Evolutionary conservation across 140 eudicot species (phyloP).

Genomic region (Cichorium intybus): DNA sequence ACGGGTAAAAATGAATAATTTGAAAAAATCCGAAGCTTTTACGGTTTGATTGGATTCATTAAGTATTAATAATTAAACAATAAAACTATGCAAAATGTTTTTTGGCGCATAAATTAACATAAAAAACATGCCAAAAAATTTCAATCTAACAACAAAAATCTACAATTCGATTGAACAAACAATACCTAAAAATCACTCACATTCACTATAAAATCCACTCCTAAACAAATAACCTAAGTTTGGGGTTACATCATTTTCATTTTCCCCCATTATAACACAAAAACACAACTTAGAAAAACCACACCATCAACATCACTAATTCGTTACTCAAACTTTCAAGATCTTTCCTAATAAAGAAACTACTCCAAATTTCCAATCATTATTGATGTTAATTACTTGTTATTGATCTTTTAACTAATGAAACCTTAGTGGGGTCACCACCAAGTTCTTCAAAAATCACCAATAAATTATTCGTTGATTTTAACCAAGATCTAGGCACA

Average conservation of each 20-base stretch:
- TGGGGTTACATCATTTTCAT: slow-evolving; percentile 8
- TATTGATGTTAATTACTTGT: slow-evolving; percentile 5
- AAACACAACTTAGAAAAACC: slow-evolving; percentile 9
- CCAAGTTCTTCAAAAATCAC: slow-evolving; percentile 90
- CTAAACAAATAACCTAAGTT: slow-evolving; percentile 18
- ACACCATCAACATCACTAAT: background rate
- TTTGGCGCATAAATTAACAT: background rate
- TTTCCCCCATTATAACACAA: slow-evolving; percentile 15
- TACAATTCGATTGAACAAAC: background rate
- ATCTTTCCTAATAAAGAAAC: background rate
- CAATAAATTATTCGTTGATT: slow-evolving; percentile 60
- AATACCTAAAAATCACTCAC: slow-evolving; percentile 11
- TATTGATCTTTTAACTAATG: slow-evolving; percentile 67
- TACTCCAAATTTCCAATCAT: slow-evolving; percentile 14
- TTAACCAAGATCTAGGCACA: slow-evolving; percentile 91
- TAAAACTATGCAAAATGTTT: too few relatives aligned
- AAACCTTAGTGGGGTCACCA: slow-evolving; percentile 69
- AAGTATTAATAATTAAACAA: too few relatives aligned
- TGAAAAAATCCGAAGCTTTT: too few relatives aligned
- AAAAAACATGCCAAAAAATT: background rate
- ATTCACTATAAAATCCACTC: slow-evolving; percentile 12
- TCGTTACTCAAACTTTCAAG: background rate
- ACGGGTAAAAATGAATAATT: too few relatives aligned
- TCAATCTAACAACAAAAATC: background rate
- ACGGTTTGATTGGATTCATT: too few relatives aligned